phyloP scores from a whole-genome alignment of 257 asterid species.

The Striga asiatica region DNA sequence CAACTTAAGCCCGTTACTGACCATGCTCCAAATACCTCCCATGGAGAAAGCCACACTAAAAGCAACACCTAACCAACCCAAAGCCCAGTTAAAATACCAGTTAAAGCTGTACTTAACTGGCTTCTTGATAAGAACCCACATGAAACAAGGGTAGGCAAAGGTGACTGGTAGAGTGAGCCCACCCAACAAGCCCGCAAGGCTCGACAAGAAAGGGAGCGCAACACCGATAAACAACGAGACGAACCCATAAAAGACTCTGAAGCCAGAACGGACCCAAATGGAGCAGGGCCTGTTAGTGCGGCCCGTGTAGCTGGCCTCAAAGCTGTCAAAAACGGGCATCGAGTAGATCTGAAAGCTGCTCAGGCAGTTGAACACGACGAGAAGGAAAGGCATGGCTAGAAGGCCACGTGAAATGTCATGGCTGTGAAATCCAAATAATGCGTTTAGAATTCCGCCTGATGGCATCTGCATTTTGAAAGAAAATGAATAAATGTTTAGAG shows the following conservation, averaged over 20 bases:
- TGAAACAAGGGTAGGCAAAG: slow-evolving; percentile 96
- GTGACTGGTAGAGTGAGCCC: slow-evolving; percentile 98
- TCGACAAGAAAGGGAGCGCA: slow-evolving; percentile 88
- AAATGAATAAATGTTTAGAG: neutral
- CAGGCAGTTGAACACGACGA: slow-evolving; percentile 94
- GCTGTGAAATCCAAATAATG: slow-evolving; percentile 61
- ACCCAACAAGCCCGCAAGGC: slow-evolving; percentile 88
- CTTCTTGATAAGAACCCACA: slow-evolving; percentile 87
- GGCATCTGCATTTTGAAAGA: slow-evolving; percentile 79
- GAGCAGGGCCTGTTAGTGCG: slow-evolving; percentile 90
- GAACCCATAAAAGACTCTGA: slow-evolving; percentile 76
- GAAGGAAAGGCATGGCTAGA: slow-evolving; percentile 70
- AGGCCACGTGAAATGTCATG: slow-evolving; percentile 82
- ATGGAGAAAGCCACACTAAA: slow-evolving; percentile 89
- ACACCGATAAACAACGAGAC: slow-evolving; percentile 79
- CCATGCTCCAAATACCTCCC: slow-evolving; percentile 98
- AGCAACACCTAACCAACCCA: slow-evolving; percentile 89
- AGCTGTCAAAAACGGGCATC: slow-evolving; percentile 95
- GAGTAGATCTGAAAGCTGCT: slow-evolving; percentile 99
- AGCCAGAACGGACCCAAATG: slow-evolving; percentile 94
- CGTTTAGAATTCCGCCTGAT: slow-evolving; percentile 75
- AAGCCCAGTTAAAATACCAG: slow-evolving; percentile 80
- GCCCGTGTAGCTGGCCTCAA: slow-evolving; percentile 85
- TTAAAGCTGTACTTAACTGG: slow-evolving; percentile 70
- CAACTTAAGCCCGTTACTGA: slow-evolving; percentile 70